Evolutionary conservation across 768 basidiomycete genomes (phyloP).

Genomic region (Lactifluus pinguis): DNA sequence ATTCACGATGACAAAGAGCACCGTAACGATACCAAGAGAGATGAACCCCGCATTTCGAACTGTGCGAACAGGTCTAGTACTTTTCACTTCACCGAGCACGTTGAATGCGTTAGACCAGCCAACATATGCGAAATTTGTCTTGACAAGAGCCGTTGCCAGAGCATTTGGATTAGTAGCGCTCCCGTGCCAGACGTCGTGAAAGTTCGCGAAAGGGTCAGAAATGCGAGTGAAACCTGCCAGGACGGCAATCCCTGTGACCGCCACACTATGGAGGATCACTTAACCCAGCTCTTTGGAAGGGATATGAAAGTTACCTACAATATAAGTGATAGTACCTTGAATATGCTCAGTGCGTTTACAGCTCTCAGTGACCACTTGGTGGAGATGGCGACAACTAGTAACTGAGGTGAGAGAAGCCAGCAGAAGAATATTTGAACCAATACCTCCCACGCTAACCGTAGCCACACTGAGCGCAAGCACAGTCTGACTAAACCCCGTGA

Average conservation of each 20-base stretch:
- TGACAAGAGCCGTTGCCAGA: slow-evolving; percentile 25
- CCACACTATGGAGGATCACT: slow-evolving; percentile 18
- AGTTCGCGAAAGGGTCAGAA: slow-evolving; percentile 26
- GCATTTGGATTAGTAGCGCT: slow-evolving; percentile 22
- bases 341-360: slow-evolving; percentile 21
- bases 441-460: slow-evolving; percentile 21
- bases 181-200: slow-evolving; percentile 25
- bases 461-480: slow-evolving; percentile 20
- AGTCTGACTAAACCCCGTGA: slow-evolving; percentile 21
- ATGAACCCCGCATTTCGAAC: slow-evolving; percentile 37
- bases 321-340: slow-evolving; percentile 22
- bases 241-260: slow-evolving; percentile 22
- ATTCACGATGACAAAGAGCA: slow-evolving; percentile 42
- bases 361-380: slow-evolving; percentile 25
- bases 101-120: slow-evolving; percentile 39
- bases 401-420: background rate
- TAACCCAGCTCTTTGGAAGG: background rate
- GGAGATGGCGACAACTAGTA: slow-evolving; percentile 22
- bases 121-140: slow-evolving; percentile 25
- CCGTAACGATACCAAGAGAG: slow-evolving; percentile 38
- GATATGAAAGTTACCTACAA: slow-evolving; percentile 12
- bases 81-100: slow-evolving; percentile 34
- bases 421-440: background rate
- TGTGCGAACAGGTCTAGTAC: slow-evolving; percentile 35
- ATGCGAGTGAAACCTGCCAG: slow-evolving; percentile 24